Evolutionary conservation across 106 monocot species (phyloP), one percentile per base, ranked within the genome.

Genomic region (Allium fistulosum): DNA sequence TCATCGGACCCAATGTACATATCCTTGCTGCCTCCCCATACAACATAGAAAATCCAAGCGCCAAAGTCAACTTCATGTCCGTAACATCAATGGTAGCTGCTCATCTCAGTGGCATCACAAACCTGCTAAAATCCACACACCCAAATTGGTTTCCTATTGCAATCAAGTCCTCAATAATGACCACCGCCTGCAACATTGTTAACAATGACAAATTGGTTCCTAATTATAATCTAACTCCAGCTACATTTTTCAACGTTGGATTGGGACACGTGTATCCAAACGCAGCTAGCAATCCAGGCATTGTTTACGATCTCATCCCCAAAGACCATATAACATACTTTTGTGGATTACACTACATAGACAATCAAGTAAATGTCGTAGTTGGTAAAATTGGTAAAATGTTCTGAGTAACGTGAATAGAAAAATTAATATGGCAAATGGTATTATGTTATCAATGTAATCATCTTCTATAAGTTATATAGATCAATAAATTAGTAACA

Each of bases 1-100:
- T 22, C 22, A 22, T 22, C 22, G 22, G 22, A 22, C 0, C 22
- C 22, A 22, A 22, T 22, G 22, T 22, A 22, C 22, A 22, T 22
- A 22, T 22, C 22, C 22, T 22, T 1, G 1, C 22, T 22, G 22
- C 22, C 22, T 22, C 22, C 22, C 22, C 22, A 22, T 1, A 22
- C 22, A 22, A 22, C 22, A 22, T 22, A 22, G 22, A 22, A 22
- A 22, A 22, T 22, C 22, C 22, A 22, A 22, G 22, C 22, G 1
- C 22, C 22, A 53, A 53, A 53, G 67, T 75, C 15, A 52, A 26
- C 48, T 75, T 75, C 68, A 48, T 17, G 7, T 68, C 68, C 46
- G 59, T 67, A 10, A 75, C 75, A 10, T 75, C 75, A 14, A 68
- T 68, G 75, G 75, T 68, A 22, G 67, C 75, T 15, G 58, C 75